Conservation (phyloP, 768 basidiomycete genomes). For the Lentinus brumalis region DNA sequence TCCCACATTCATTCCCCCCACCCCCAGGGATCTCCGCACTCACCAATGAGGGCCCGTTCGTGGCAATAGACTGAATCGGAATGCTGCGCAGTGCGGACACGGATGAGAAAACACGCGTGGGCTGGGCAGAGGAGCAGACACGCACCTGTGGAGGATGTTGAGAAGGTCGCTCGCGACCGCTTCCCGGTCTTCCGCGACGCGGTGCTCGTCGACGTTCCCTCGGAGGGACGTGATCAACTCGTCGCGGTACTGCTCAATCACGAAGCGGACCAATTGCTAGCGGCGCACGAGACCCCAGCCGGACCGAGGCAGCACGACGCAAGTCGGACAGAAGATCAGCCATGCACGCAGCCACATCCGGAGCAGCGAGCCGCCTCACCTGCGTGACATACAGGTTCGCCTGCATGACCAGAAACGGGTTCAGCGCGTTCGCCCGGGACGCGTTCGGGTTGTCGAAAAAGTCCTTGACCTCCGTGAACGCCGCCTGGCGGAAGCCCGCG, state of each 20-base stretch:
- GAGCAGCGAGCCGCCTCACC: slow-evolving; percentile 42
- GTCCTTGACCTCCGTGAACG: slow-evolving; percentile 86
- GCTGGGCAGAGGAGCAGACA: slow-evolving; percentile 1
- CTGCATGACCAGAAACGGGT: slow-evolving; percentile 91
- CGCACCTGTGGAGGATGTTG: slow-evolving; percentile 79
- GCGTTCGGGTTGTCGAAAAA: slow-evolving; percentile 93
- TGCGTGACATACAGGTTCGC: slow-evolving; percentile 92
- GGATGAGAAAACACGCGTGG: slow-evolving; percentile 6
- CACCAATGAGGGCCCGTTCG: slow-evolving; percentile 80
- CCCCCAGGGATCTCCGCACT: slow-evolving; percentile 18
- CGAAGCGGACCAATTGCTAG: slow-evolving; percentile 91
- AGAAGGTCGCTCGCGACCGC: slow-evolving; percentile 86
- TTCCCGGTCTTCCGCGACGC: slow-evolving; percentile 74
- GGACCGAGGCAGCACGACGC: background rate
- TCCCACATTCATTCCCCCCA: background rate
- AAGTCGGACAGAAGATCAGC: slow-evolving; percentile 3
- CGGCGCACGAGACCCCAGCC: background rate
- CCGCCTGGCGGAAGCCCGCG: slow-evolving; percentile 76
- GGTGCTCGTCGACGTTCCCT: slow-evolving; percentile 62
- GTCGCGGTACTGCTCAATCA: slow-evolving; percentile 90
- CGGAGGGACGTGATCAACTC: slow-evolving; percentile 74
- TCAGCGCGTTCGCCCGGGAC: slow-evolving; percentile 79
- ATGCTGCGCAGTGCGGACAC: slow-evolving; percentile 50
- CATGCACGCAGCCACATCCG: background rate
- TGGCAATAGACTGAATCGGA: slow-evolving; percentile 91